These are phyloP conservation scores for Aspergillus clavatus DNA, from an alignment of 2,329 filamentous ascomycete species.

Conservation along the genomic window DNA sequence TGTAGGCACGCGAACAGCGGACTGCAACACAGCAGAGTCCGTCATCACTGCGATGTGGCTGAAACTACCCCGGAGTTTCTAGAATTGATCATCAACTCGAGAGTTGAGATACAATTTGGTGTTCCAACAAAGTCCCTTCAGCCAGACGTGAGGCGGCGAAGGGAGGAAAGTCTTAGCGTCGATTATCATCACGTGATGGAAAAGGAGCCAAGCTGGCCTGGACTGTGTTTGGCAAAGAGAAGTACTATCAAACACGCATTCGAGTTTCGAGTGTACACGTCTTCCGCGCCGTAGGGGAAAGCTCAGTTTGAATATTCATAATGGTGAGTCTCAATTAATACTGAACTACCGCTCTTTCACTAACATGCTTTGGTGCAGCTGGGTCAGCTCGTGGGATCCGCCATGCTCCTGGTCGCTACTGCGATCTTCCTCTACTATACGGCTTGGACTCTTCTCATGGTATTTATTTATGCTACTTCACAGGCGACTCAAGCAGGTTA, in stretches of 20 bases:
- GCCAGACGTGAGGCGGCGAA: conserved; percentile 17
- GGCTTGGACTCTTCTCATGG: conserved; percentile 96
- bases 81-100: conserved; percentile 5
- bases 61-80: conserved; percentile 10
- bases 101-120: conserved; percentile 6
- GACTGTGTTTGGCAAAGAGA: conserved; percentile 5
- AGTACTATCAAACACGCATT: background rate
- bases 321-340: background rate
- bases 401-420: conserved; percentile 70
- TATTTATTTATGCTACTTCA: conserved; percentile 41
- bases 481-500: background rate
- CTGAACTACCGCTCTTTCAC: background rate
- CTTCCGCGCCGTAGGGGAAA: background rate
- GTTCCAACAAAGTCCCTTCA: background rate
- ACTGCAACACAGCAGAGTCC: conserved; percentile 47
- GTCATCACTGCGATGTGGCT: conserved; percentile 24
- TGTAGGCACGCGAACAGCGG: conserved; percentile 57
- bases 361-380: conserved; percentile 54
- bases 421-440: conserved; percentile 87
- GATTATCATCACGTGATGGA: conserved; percentile 11
- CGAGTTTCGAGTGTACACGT: background rate
- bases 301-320: background rate
- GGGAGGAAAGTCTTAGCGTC: conserved; percentile 19
- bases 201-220: conserved; percentile 18
- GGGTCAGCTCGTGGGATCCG: conserved; percentile 76